These are phyloP conservation scores for Lactifluus pinguis DNA, from an alignment of 768 basidiomycete species.

Conservation along the genomic window DNA sequence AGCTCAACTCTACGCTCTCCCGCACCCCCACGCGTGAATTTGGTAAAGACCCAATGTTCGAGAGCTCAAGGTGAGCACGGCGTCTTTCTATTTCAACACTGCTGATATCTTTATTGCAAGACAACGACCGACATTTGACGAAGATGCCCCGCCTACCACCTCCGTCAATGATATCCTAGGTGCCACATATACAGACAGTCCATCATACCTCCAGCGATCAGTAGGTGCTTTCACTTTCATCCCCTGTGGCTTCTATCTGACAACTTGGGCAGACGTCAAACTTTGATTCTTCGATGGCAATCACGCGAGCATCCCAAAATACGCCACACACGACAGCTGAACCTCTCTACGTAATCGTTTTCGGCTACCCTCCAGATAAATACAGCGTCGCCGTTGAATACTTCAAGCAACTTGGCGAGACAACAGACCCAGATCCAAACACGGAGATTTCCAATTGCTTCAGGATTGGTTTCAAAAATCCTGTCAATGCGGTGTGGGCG, in stretches of 20 bases:
- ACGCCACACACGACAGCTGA: conserved; percentile 27
- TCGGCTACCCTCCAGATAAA: conserved; percentile 81
- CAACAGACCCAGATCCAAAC: conserved; percentile 60
- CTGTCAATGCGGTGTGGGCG: conserved; percentile 68
- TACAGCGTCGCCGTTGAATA: conserved; percentile 64
- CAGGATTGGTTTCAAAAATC: conserved; percentile 61
- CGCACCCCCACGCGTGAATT: conserved; percentile 61
- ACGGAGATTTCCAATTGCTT: conserved; percentile 73
- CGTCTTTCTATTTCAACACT: conserved; percentile 4
- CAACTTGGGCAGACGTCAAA: conserved; percentile 29
- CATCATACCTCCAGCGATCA: conserved; percentile 35
- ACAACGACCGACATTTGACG: conserved; percentile 23
- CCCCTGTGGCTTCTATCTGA: background rate
- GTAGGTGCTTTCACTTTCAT: conserved; percentile 27
- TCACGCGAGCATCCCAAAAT: conserved; percentile 16
- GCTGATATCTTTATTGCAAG: background rate
- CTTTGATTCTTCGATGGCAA: conserved; percentile 30
- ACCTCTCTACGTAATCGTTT: conserved; percentile 63
- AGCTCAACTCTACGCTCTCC: conserved; percentile 61
- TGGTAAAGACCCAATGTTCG: conserved; percentile 81
- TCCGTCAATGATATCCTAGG: conserved; percentile 71
- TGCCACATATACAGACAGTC: conserved; percentile 39
- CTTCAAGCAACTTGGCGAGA: conserved; percentile 62
- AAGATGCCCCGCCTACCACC: conserved; percentile 70
- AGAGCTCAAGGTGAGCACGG: conserved; percentile 49